These are phyloP conservation scores for Tetrapisispora nanseiensis DNA, from an alignment of 805 yeast genomes.

Conservation along the genomic window DNA sequence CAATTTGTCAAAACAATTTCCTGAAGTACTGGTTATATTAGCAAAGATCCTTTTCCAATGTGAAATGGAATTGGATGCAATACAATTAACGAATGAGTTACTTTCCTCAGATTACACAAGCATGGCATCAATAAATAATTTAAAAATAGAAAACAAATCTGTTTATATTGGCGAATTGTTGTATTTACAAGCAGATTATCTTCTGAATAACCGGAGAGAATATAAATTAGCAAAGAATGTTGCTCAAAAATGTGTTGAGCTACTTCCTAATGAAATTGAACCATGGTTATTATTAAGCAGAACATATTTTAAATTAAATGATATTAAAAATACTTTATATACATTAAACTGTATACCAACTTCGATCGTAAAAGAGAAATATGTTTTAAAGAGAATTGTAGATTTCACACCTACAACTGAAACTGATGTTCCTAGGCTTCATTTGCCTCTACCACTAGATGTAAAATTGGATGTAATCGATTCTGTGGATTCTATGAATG, in stretches of 20 bases:
- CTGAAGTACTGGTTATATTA: conserved; percentile 19
- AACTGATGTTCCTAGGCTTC: conserved; percentile 29
- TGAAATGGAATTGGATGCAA: conserved; percentile 27
- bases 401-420: conserved; percentile 25
- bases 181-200: conserved; percentile 16
- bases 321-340: conserved; percentile 57
- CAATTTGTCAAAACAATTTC: conserved; percentile 8
- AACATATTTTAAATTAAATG: conserved; percentile 48
- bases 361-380: conserved; percentile 55
- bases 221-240: conserved; percentile 12
- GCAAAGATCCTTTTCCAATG: conserved; percentile 22
- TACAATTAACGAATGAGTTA: conserved; percentile 19
- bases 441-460: conserved; percentile 63
- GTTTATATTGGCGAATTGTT: conserved; percentile 16
- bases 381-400: conserved; percentile 45
- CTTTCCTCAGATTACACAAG: conserved; percentile 6
- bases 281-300: conserved; percentile 60
- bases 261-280: conserved; percentile 60
- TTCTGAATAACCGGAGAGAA: conserved; percentile 14
- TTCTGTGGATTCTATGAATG: conserved; percentile 49
- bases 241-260: conserved; percentile 36
- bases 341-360: conserved; percentile 71
- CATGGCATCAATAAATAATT: conserved; percentile 6
- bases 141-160: not conserved
- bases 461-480: conserved; percentile 59